Conservation (phyloP, 1,284 basidiomycete species). For the Melampsora americana region DNA sequence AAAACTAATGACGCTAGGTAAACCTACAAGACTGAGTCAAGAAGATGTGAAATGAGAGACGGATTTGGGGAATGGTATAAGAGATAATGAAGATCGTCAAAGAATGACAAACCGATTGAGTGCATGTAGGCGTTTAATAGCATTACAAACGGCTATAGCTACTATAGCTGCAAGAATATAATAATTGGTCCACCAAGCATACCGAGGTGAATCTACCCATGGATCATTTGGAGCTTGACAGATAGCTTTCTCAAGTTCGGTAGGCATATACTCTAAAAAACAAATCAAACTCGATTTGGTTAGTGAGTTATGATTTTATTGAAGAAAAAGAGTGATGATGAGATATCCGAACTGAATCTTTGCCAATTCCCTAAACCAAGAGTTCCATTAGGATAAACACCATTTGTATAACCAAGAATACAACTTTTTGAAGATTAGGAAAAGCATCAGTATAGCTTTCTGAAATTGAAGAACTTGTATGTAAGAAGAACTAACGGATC, state of each 20-base stretch:
- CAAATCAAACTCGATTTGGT: no score
- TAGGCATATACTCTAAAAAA: neutral
- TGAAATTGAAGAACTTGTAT: no score
- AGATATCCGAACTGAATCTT: conserved; percentile 22
- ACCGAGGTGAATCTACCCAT: conserved; percentile 17
- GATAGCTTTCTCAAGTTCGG: conserved; percentile 6
- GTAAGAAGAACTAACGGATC: conserved; percentile 35
- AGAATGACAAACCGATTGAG: conserved; percentile 32
- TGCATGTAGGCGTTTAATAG: conserved; percentile 32
- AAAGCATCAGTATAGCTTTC: neutral
- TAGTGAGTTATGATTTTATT: no score
- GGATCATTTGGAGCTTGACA: conserved; percentile 41
- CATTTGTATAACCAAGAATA: conserved; percentile 41
- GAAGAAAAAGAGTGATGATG: no score
- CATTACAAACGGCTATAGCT: conserved; percentile 25
- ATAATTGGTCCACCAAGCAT: conserved; percentile 43
- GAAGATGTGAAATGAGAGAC: neutral
- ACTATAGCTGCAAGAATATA: conserved; percentile 25
- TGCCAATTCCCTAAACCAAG: conserved; percentile 28
- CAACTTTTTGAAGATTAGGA: conserved; percentile 21
- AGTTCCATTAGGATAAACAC: conserved; percentile 41
- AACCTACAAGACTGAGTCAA: conserved; percentile 7
- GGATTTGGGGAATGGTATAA: no score
- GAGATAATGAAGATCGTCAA: neutral
- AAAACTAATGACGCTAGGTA: conserved; percentile 20